A percentile compares a stretch with the other conserved stretches of the same genome.
phyloP scores from a whole-genome alignment of 306 rosid genomes.

The Styphnolobium japonicum region DNA sequence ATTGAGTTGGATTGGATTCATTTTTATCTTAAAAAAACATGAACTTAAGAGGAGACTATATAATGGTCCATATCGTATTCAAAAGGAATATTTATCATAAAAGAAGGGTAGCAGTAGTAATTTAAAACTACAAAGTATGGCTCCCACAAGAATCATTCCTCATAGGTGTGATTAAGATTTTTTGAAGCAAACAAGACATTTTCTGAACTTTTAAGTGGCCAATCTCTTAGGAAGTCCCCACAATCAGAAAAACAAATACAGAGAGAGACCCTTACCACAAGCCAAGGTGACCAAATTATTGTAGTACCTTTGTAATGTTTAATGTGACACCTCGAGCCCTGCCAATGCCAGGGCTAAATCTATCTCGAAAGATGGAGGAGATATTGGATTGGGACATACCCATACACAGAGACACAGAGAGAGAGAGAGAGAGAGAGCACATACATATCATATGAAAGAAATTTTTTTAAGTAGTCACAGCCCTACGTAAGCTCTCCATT shows the following conservation, averaged over 20 bases:
- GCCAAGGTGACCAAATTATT: constrained; percentile 55
- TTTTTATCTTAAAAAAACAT: not conserved
- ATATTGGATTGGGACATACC: constrained; percentile 8
- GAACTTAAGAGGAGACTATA: constrained; percentile 5
- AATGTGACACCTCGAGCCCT: constrained; percentile 71
- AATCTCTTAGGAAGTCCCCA: constrained; percentile 60
- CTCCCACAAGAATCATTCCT: constrained; percentile 54
- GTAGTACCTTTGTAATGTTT: constrained; percentile 19
- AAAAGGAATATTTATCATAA: not conserved
- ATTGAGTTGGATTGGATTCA: not conserved
- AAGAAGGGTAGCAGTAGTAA: constrained; percentile 8
- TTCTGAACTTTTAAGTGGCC: constrained; percentile 51
- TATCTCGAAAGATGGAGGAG: constrained; percentile 60
- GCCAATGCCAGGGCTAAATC: constrained; percentile 52
- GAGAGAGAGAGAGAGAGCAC: constrained; percentile 21
- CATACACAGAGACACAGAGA: not conserved
- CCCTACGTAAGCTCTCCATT: no score
- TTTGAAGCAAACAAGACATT: constrained; percentile 64
- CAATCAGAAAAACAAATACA: constrained; percentile 39
- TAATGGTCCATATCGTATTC: constrained; percentile 2
- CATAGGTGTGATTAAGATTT: constrained; percentile 49
- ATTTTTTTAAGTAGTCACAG: no score
- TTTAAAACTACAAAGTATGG: constrained; percentile 42
- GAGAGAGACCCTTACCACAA: constrained; percentile 26
- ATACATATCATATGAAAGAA: constrained; percentile 2